Evolutionary conservation across 179 eudicot genomes (phyloP).

Genomic region (Actinidia polygama): DNA sequence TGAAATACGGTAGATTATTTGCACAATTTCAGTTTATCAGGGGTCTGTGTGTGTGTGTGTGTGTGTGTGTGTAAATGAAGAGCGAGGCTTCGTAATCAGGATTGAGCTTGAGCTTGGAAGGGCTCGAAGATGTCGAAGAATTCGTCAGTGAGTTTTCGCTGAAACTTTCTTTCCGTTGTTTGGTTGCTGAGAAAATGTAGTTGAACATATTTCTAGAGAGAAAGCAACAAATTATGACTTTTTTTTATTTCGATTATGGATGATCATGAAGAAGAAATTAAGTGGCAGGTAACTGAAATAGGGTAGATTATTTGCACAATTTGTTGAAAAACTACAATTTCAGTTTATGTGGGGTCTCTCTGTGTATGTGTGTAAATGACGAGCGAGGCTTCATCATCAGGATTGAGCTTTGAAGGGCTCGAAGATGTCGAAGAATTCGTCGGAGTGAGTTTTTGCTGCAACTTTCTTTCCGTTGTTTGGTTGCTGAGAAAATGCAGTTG

Average conservation of each 20-base stretch:
- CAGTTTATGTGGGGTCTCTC: no score
- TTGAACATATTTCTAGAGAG: not conserved
- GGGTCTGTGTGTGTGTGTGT: not conserved
- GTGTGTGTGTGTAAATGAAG: not conserved
- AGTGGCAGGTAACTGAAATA: no score
- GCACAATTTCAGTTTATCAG: no score
- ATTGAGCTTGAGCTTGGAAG: constrained; percentile 33
- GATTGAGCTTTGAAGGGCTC: constrained; percentile 37
- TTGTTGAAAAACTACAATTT: no score
- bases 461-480: not conserved
- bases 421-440: constrained; percentile 67
- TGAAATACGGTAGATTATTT: no score
- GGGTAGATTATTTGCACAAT: no score
- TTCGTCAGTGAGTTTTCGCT: constrained; percentile 50
- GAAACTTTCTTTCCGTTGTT: constrained; percentile 1
- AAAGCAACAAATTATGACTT: no score
- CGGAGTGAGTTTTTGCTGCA: constrained; percentile 39
- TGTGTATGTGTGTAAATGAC: not conserved
- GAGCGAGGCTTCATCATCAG: constrained; percentile 21
- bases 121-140: constrained; percentile 62
- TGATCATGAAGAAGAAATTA: no score
- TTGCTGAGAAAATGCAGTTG: not conserved
- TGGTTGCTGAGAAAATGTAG: constrained; percentile 1
- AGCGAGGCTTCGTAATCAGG: constrained; percentile 23
- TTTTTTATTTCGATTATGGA: no score